Evolutionary conservation across 2,329 filamentous ascomycete species (phyloP).

Genomic region (Fusarium mundagurra): DNA sequence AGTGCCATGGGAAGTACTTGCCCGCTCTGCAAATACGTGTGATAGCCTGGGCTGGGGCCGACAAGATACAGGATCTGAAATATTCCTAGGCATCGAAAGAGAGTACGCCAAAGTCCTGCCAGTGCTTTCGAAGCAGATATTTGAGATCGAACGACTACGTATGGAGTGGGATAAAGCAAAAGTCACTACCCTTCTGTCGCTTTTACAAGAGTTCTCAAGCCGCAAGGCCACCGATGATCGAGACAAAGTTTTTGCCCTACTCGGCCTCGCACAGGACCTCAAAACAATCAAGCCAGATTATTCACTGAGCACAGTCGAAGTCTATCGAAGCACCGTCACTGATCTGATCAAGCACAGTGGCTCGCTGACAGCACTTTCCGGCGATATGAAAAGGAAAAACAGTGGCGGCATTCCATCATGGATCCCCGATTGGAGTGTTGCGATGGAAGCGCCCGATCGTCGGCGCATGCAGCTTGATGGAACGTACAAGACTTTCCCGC

Average conservation of each 20-base stretch:
- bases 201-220: background rate
- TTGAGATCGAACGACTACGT: background rate
- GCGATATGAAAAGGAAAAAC: background rate
- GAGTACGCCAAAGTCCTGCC: background rate
- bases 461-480: background rate
- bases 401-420: background rate
- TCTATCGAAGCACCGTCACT: background rate
- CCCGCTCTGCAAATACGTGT: background rate
- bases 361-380: background rate
- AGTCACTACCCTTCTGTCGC: accelerated
- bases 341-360: background rate
- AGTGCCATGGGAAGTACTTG: background rate
- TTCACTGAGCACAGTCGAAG: background rate
- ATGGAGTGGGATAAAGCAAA: background rate
- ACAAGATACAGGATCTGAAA: background rate
- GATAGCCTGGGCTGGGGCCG: background rate
- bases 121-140: accelerated
- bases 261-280: background rate
- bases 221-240: background rate
- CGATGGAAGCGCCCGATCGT: background rate
- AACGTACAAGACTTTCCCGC: accelerated
- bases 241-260: background rate
- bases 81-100: background rate
- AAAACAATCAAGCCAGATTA: background rate
- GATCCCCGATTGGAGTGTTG: background rate